These are phyloP conservation scores for Hibiscus syriacus DNA, from an alignment of 345 rosid genomes.

Conservation along the genomic window DNA sequence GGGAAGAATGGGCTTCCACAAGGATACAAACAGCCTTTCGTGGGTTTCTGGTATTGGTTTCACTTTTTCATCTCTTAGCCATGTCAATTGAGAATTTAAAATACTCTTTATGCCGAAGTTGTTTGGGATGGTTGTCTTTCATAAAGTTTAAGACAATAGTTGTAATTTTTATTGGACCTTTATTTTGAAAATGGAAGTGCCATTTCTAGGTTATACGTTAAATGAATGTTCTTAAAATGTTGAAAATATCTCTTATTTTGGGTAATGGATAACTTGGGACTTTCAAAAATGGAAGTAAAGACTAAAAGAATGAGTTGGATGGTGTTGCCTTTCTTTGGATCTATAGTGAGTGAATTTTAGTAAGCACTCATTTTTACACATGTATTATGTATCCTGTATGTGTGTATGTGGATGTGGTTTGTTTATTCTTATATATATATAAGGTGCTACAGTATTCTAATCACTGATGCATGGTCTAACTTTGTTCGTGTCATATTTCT, in stretches of 20 bases:
- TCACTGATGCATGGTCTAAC: not conserved
- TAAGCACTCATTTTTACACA: not conserved
- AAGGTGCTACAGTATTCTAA: not conserved
- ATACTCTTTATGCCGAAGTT: not conserved
- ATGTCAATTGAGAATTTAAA: not conserved
- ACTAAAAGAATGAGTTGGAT: not conserved
- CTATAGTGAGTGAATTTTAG: not conserved
- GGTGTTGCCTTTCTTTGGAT: not conserved
- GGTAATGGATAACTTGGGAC: not conserved
- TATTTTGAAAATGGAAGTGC: not conserved
- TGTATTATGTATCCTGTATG: not conserved
- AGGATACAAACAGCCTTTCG: constrained; percentile 91
- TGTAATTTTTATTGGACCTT: not conserved
- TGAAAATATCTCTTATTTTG: not conserved
- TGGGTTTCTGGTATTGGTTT: constrained; percentile 71
- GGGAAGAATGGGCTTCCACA: constrained; percentile 69
- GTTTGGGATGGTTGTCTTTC: not conserved
- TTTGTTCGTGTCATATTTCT: not conserved
- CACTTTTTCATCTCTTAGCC: not conserved
- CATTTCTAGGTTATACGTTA: not conserved
- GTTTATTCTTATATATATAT: not conserved
- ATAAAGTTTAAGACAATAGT: not conserved
- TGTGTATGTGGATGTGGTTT: not conserved
- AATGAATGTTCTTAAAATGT: not conserved
- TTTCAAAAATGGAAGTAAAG: not conserved